Evolutionary conservation across 2,329 filamentous ascomycete genomes (phyloP).

Genomic region (Aspergillus ibericus): DNA sequence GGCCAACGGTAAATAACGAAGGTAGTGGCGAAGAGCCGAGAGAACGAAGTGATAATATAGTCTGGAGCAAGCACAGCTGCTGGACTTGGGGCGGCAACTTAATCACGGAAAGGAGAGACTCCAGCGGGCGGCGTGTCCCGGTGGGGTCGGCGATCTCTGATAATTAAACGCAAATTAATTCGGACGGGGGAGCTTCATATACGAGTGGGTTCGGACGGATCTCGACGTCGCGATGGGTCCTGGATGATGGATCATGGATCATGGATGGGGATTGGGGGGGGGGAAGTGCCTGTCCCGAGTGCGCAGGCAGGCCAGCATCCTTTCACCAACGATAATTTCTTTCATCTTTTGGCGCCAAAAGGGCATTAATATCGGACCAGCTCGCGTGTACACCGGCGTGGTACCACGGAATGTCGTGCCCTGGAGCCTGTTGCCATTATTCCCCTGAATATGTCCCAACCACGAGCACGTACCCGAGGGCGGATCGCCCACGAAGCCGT

Average conservation of each 20-base stretch:
- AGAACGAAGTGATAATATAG: constrained; percentile 19
- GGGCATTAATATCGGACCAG: background rate
- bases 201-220: constrained; percentile 7
- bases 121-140: constrained; percentile 11
- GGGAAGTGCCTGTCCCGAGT: background rate
- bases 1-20: constrained; percentile 16
- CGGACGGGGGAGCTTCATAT: constrained; percentile 6
- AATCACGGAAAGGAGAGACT: constrained; percentile 17
- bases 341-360: background rate
- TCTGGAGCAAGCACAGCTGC: constrained; percentile 5
- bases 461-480: background rate
- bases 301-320: background rate
- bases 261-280: too few relatives aligned
- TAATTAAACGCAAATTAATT: constrained; percentile 22
- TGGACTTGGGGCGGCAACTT: constrained; percentile 1
- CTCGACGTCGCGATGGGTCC: constrained; percentile 2
- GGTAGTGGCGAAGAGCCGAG: constrained; percentile 16
- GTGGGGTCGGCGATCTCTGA: constrained; percentile 23
- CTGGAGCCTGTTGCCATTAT: background rate
- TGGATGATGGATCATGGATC: background rate
- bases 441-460: constrained; percentile 4
- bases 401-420: background rate
- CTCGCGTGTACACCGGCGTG: background rate
- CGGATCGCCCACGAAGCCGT: background rate
- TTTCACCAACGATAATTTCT: background rate